phyloP scores from a whole-genome alignment of 495 filamentous ascomycete genomes.

The Wilcoxina mikolae region DNA sequence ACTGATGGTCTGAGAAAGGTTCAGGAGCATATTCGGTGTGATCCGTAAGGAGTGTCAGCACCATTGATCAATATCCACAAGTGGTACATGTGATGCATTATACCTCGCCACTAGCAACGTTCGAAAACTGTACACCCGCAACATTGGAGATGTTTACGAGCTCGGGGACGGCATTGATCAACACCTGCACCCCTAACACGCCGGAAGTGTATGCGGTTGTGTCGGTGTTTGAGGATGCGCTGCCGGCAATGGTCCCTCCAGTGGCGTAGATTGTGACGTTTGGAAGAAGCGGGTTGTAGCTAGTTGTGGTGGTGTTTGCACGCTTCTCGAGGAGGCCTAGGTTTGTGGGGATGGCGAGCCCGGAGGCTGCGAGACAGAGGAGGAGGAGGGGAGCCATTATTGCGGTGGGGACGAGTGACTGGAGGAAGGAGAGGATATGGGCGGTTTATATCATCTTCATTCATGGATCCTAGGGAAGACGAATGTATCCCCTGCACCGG shows the following conservation, averaged over 20 bases:
- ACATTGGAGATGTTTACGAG: not conserved
- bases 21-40: not conserved
- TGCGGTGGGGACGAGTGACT: not conserved
- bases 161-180: not conserved
- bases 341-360: not conserved
- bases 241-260: slow-evolving; percentile 38
- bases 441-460: no score
- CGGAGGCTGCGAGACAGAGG: not conserved
- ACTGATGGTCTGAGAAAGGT: not conserved
- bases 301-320: no score
- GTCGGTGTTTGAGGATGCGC: slow-evolving; percentile 32
- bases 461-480: no score
- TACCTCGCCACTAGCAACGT: not conserved
- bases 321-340: not conserved
- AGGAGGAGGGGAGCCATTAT: not conserved
- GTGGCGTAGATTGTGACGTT: slow-evolving; percentile 40
- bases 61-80: no score
- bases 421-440: not conserved
- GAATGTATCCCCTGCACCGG: no score
- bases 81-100: no score
- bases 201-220: slow-evolving; percentile 37
- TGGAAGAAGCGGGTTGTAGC: slow-evolving; percentile 33
- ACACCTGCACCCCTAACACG: slow-evolving; percentile 32
- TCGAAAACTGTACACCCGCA: not conserved
- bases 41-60: no score